Evolutionary conservation across 257 asterid genomes (phyloP).

Genomic region (Thymus quinquecostatus): DNA sequence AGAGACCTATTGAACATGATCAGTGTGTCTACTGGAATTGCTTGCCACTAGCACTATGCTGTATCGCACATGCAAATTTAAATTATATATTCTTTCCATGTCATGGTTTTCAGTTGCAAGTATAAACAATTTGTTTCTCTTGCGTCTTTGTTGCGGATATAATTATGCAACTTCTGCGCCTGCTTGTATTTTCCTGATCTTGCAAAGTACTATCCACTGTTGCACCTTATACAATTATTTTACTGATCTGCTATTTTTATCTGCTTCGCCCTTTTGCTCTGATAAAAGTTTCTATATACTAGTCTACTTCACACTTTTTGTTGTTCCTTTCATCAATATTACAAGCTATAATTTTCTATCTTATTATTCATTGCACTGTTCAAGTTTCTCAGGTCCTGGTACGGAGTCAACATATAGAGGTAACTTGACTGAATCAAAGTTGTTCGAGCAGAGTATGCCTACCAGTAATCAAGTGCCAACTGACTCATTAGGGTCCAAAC

Average conservation of each 20-base stretch:
- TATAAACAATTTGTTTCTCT: slow-evolving; percentile 3
- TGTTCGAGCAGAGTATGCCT: slow-evolving; percentile 51
- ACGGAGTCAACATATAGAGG: slow-evolving; percentile 54
- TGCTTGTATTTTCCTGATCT: slow-evolving; percentile 10
- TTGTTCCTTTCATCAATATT: slow-evolving; percentile 9
- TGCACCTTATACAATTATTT: slow-evolving; percentile 24
- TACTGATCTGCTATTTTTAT: slow-evolving; percentile 23
- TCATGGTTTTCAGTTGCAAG: slow-evolving; percentile 17
- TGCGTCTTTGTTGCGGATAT: slow-evolving; percentile 4
- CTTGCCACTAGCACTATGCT: slow-evolving; percentile 9
- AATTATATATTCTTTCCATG: background rate
- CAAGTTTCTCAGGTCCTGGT: slow-evolving; percentile 93
- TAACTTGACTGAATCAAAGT: slow-evolving; percentile 51
- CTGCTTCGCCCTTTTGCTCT: slow-evolving; percentile 18
- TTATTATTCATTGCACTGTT: slow-evolving; percentile 59
- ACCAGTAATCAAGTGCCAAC: slow-evolving; percentile 39
- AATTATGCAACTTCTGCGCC: slow-evolving; percentile 1
- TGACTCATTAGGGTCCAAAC: slow-evolving; percentile 43
- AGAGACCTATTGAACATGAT: slow-evolving; percentile 6
- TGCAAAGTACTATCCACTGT: slow-evolving; percentile 16
- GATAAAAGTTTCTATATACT: slow-evolving; percentile 21
- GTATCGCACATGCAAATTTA: background rate
- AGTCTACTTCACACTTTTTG: slow-evolving; percentile 26
- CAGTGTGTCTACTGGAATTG: slow-evolving; percentile 4
- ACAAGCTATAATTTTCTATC: slow-evolving; percentile 41